A percentile compares a stretch with the other conserved stretches of the same genome.
phyloP scores from a whole-genome alignment of 192 early-diverging fungal species.

The Jimgerdemannia lactiflua region DNA sequence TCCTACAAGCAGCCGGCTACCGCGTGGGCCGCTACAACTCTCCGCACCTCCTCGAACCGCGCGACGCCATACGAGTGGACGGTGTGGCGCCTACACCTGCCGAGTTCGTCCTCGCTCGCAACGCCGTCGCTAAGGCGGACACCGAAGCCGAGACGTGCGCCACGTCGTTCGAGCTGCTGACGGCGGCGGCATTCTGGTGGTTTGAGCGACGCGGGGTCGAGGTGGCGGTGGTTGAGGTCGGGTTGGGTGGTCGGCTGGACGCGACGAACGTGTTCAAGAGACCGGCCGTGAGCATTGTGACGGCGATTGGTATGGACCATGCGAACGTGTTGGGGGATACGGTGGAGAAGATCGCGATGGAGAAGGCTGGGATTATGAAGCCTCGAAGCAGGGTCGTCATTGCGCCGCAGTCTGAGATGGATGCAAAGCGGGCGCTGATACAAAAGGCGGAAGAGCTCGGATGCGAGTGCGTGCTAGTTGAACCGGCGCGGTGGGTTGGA shows the following conservation, averaged over 20 bases:
- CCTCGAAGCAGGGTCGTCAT: constrained; percentile 36
- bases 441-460: constrained; percentile 21
- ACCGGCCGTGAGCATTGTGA: constrained; percentile 50
- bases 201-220: constrained; percentile 60
- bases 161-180: constrained; percentile 72
- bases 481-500: neutral
- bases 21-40: constrained; percentile 70
- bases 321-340: constrained; percentile 66
- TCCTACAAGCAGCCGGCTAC: constrained; percentile 19
- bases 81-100: constrained; percentile 36
- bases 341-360: constrained; percentile 63
- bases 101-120: constrained; percentile 37
- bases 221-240: constrained; percentile 80
- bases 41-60: constrained; percentile 69
- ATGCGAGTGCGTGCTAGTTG: constrained; percentile 3
- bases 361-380: constrained; percentile 83
- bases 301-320: constrained; percentile 75
- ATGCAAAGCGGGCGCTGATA: constrained; percentile 31
- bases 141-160: constrained; percentile 33
- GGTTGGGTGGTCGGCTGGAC: constrained; percentile 73
- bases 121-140: constrained; percentile 41
- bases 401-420: constrained; percentile 51
- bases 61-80: constrained; percentile 65
- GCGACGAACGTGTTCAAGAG: constrained; percentile 77
- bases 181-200: constrained; percentile 56